Base-by-base conservation (phyloP, 177 flowering plant species). In the Vitis hybrid region DNA sequence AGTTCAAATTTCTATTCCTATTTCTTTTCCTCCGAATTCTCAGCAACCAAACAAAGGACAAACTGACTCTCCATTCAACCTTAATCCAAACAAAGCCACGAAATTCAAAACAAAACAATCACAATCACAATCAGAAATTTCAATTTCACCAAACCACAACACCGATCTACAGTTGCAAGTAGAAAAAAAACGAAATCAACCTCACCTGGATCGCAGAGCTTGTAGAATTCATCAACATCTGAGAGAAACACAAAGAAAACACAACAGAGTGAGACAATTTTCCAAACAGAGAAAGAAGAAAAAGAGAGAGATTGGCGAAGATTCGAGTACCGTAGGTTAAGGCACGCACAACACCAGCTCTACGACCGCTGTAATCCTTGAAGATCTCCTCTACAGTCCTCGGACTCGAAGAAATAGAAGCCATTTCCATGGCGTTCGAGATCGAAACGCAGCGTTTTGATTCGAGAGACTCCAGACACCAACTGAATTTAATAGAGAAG, bases 181-280 rank as follows among this genome's bases (percentile, higher is more conserved):
- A 6, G 26, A 67, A 3, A 66, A 26, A 14, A 20, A 1, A 53
- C 29, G 31, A 69, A 53, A 20, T 13, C 13, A 12, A 67, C 68
- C 4, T 70, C 79, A 92, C 97, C 97, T 75, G 97, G 97, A 86
- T 92, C 97, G 51, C 97, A 92, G 48, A 90, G 86, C 10, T 86
- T 83, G 62, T 87, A 92, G 55, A 92, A 89, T 65, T 92, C 94
- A 74, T 92, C 95, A 0, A 92, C 95, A 86, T 90, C 95, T 92
- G 90, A 15, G 51, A 75, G 31, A 66, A 73, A 18, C 59, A 71
- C 70, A 70, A 14, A 19, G 63, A 75, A 45, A 48, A 15, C 59
- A 74, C 39, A 22, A 39, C 16, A 52, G 62, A 13, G 13, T 60
- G 19, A 70, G 16, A 55, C 39, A 57, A 22, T 48, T 26, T 8